A percentile compares a stretch with the other conserved stretches of the same genome.
Evolutionary conservation across 164 flowering plant species (phyloP).

Genomic region (Liquidambar formosana): DNA sequence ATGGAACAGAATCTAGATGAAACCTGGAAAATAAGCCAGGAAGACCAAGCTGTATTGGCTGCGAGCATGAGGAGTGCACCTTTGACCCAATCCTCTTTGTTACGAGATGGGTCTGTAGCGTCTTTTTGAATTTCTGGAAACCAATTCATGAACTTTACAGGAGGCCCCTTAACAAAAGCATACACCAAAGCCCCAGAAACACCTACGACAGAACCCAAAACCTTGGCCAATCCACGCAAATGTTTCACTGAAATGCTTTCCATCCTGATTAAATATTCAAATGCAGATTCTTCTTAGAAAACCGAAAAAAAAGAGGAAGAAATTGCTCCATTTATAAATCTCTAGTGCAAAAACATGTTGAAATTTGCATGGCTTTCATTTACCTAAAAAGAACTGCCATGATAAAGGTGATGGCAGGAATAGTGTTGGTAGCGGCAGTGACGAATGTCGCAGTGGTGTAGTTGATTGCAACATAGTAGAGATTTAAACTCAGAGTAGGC

Average conservation of each 20-base stretch:
- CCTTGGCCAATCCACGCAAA: conserved; percentile 53
- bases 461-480: conserved; percentile 48
- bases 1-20: too few species aligned
- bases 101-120: conserved; percentile 8
- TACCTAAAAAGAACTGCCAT: conserved; percentile 48
- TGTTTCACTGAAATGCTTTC: conserved; percentile 46
- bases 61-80: conserved; percentile 62
- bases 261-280: conserved; percentile 40
- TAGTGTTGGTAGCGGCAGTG: conserved; percentile 48
- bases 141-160: conserved; percentile 34
- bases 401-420: conserved; percentile 65
- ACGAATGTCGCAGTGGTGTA: conserved; percentile 67
- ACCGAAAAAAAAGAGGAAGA: background rate
- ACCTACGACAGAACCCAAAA: conserved; percentile 49
- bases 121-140: conserved; percentile 18
- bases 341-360: background rate
- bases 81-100: conserved; percentile 40
- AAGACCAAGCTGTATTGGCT: conserved; percentile 57
- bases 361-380: background rate
- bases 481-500: conserved; percentile 59
- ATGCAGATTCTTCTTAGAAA: too few species aligned
- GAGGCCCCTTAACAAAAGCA: conserved; percentile 66
- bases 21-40: conserved; percentile 82
- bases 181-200: conserved; percentile 61
- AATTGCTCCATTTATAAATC: background rate